These are phyloP conservation scores for Fusarium sp. DNA, from an alignment of 2,329 filamentous ascomycete species.

Conservation along the genomic window DNA sequence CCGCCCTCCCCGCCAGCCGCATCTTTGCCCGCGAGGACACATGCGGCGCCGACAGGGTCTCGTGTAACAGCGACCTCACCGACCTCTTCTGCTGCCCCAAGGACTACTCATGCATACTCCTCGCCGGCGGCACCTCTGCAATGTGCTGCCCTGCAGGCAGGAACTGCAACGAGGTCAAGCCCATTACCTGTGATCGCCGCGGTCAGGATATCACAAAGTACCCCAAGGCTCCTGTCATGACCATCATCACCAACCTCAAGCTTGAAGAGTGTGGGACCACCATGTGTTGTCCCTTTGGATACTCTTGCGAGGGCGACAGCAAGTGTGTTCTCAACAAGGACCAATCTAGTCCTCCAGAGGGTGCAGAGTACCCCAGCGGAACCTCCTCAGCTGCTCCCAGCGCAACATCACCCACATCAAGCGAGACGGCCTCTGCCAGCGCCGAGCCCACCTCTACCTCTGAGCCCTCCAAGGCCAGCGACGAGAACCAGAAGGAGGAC, in stretches of 20 bases:
- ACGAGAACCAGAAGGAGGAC: constrained; percentile 7
- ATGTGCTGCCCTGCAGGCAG: constrained; percentile 74
- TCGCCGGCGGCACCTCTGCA: constrained; percentile 73
- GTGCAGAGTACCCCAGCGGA: constrained; percentile 38
- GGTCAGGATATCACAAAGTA: constrained; percentile 68
- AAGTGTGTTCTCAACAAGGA: constrained; percentile 65
- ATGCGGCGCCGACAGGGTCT: constrained; percentile 62
- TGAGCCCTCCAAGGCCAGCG: constrained; percentile 24
- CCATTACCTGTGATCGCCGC: constrained; percentile 33
- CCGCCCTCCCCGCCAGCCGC: constrained; percentile 51
- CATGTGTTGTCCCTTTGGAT: constrained; percentile 78
- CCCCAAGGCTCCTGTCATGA: constrained; percentile 72
- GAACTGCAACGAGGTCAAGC: constrained; percentile 67
- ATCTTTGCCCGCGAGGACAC: constrained; percentile 58
- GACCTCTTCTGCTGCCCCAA: constrained; percentile 74
- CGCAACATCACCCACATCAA: constrained; percentile 30
- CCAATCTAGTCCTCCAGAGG: constrained; percentile 55
- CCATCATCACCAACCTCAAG: constrained; percentile 66
- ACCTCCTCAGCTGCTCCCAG: constrained; percentile 31
- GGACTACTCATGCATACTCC: constrained; percentile 64
- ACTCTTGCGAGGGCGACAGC: constrained; percentile 64
- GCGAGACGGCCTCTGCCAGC: constrained; percentile 38
- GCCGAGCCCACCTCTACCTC: constrained; percentile 28
- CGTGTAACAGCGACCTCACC: constrained; percentile 68
- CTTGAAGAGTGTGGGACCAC: constrained; percentile 66